Conservation (phyloP, 176 grass and related monocot species). For the Typha latifolia region DNA sequence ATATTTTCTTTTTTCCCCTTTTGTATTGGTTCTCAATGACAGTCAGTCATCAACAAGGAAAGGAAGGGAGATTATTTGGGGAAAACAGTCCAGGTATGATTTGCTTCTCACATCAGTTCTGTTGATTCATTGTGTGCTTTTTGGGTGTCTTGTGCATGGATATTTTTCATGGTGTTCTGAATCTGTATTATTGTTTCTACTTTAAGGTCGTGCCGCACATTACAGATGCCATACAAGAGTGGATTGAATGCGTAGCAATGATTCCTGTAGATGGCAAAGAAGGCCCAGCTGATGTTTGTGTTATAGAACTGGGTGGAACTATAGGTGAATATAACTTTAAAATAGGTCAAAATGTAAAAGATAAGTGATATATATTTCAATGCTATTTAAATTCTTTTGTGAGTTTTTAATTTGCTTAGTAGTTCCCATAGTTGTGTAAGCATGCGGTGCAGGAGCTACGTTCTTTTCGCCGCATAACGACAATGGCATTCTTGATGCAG, state of each 20-base stretch:
- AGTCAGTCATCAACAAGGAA: conserved; percentile 96
- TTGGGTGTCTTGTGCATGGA: background rate
- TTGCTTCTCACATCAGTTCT: background rate
- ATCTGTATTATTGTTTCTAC: conserved; percentile 24
- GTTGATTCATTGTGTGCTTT: background rate
- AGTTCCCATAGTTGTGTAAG: conserved; percentile 51
- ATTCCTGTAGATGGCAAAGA: conserved; percentile 77
- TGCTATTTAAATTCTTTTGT: conserved; percentile 10
- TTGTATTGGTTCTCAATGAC: conserved; percentile 13
- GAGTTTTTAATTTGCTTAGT: conserved; percentile 32
- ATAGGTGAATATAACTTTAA: conserved; percentile 50
- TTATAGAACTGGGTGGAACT: conserved; percentile 91
- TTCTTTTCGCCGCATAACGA: conserved; percentile 44
- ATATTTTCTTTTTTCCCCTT: conserved; percentile 11
- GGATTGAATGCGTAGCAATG: conserved; percentile 82
- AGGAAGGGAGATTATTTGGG: conserved; percentile 94
- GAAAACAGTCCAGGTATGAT: conserved; percentile 80
- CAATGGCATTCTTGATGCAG: conserved; percentile 72
- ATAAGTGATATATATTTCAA: background rate
- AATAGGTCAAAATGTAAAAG: background rate
- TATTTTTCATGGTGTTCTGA: conserved; percentile 13
- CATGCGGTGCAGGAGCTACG: conserved; percentile 41
- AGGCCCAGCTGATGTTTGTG: conserved; percentile 84
- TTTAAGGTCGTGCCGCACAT: conserved; percentile 93
- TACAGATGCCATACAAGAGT: conserved; percentile 96